These are phyloP conservation scores for Centrapalus pauciflorus DNA, from an alignment of 129 eudicot genomes.

Conservation along the genomic window DNA sequence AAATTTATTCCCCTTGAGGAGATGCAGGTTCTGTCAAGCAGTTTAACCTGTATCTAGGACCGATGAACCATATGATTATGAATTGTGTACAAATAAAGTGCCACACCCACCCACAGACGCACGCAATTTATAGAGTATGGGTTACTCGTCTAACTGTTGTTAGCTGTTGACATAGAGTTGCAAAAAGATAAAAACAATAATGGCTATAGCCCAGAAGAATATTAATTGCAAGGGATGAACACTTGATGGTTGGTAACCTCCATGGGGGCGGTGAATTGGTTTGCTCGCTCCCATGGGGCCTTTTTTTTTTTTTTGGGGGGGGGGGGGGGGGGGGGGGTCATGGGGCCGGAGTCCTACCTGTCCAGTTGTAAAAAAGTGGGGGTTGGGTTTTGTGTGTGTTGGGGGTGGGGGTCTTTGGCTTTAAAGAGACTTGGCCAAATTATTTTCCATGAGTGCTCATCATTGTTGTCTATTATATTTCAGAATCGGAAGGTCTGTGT, in stretches of 20 bases:
- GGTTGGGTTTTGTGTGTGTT: too few relatives aligned
- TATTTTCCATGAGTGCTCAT: not conserved
- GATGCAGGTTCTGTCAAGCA: slow-evolving; percentile 61
- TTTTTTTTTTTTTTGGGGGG: not conserved
- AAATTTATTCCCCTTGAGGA: slow-evolving; percentile 81
- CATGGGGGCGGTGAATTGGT: too few relatives aligned
- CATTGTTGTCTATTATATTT: not conserved
- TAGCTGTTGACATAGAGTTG: not conserved
- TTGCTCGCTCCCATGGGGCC: too few relatives aligned
- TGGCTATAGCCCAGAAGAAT: too few relatives aligned
- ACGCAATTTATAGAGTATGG: too few relatives aligned
- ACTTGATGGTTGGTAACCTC: too few relatives aligned
- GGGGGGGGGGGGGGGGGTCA: too few relatives aligned
- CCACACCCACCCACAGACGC: not conserved
- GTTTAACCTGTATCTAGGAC: not conserved
- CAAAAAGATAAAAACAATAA: too few relatives aligned
- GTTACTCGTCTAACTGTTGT: too few relatives aligned
- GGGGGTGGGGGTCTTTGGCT: too few relatives aligned
- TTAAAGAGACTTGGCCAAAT: not conserved
- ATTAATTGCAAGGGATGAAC: not conserved
- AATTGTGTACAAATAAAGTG: not conserved
- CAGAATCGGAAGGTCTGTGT: slow-evolving; percentile 96
- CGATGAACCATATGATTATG: not conserved
- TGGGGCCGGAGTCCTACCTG: too few relatives aligned
- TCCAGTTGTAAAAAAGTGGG: too few relatives aligned